Evolutionary conservation across 768 basidiomycete genomes (phyloP).

Genomic region (Macrolepiota fuliginosa): DNA sequence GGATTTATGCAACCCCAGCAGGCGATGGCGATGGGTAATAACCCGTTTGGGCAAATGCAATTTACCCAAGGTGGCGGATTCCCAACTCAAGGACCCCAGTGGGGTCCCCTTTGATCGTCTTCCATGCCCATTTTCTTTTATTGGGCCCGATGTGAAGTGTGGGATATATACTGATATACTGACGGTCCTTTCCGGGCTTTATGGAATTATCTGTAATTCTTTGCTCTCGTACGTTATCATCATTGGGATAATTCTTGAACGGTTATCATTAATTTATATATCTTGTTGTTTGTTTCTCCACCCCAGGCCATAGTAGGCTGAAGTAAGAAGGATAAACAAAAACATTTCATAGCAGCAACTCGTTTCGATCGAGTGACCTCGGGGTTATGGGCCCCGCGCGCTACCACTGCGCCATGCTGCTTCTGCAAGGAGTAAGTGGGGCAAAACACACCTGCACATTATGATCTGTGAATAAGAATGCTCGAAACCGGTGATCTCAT

Average conservation of each 20-base stretch:
- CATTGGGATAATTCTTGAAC: neutral
- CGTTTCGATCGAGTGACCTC: conserved; percentile 67
- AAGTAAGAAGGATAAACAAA: no score
- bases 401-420: conserved; percentile 61
- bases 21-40: conserved; percentile 14
- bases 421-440: conserved; percentile 13
- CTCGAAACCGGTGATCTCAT: no score
- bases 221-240: neutral
- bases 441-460: no score
- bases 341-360: conserved; percentile 47
- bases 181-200: neutral
- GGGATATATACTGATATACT: neutral
- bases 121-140: neutral
- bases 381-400: conserved; percentile 62
- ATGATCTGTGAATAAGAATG: no score
- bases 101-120: conserved; percentile 34
- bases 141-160: neutral
- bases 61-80: conserved; percentile 22
- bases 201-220: neutral
- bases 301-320: no score
- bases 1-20: conserved; percentile 28
- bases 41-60: conserved; percentile 18
- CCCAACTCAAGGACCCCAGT: conserved; percentile 25
- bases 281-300: no score
- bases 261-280: neutral